Base-by-base conservation (phyloP, 2,329 filamentous ascomycete genomes). In the Alternaria postmessia region DNA sequence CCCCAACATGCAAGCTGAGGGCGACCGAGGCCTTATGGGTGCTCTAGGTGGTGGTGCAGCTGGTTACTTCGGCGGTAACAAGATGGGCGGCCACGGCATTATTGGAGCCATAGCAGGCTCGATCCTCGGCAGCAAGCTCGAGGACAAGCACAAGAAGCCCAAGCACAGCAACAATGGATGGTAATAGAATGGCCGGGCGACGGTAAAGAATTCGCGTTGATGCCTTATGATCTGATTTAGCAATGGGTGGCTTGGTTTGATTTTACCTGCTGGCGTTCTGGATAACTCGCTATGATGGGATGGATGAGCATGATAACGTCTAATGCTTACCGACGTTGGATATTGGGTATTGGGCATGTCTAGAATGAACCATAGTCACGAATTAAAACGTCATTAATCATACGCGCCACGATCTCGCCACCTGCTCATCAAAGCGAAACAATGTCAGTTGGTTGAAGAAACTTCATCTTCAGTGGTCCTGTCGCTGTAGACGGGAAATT, bases 51-150 rank as follows among this genome's bases (percentile, higher is more conserved):
- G 87, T 43, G 86, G 84, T 43, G 80, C 85, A 4, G 84, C 86
- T 4, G 87, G 87, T 1, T 84, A 83, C 63, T 83, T 84, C 63
- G 78, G 85, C 6, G 87, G 87, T 18, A 80, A 82, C 68, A 86
- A 87, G 72, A 80, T 85, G 65, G 83, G 81, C 22, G 79, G 81
- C n/a, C 79, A 84, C n/a, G 85, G 85, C 4, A 75, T 89, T 30
- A 73, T 89, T 9, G 87, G 87, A 11, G 83, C 86, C 1, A 72
- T 89, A 28, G 84, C 85, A 4, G 87, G 87, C 56, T 86, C 86
- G 0, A 80, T 89, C 46, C 56, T 84, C 3, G 87, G 87, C 2
- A 82, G 80, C 70, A 84, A 87, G 61, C 67, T 85, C 0, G 84
- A 87, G 66, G 82, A 88, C 65, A 83, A 84, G 66, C 65, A 79